Conservation (phyloP, 441 rosid genomes). For the Populus hybrid region DNA sequence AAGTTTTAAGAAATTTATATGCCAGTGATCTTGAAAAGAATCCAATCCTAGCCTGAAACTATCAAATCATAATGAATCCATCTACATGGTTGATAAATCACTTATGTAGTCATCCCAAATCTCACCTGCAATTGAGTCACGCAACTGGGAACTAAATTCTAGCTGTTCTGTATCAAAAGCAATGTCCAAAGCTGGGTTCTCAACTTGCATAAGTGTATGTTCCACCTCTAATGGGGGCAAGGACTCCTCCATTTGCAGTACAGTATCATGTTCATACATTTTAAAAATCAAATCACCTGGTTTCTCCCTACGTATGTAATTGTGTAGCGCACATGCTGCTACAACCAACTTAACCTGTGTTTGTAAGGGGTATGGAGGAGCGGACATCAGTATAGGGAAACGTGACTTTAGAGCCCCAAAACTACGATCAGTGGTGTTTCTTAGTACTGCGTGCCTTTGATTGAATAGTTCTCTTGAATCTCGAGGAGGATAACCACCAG, state of each 20-base stretch:
- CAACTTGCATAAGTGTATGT: constrained; percentile 32
- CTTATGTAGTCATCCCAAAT: constrained; percentile 69
- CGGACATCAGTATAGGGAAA: constrained; percentile 73
- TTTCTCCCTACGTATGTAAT: constrained; percentile 71
- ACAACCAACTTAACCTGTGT: constrained; percentile 89
- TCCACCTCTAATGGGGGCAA: constrained; percentile 37
- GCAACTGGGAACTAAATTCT: constrained; percentile 43
- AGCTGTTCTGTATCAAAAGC: constrained; percentile 41
- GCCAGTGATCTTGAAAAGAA: constrained; percentile 24
- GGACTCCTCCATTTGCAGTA: constrained; percentile 34
- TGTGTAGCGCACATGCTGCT: constrained; percentile 84
- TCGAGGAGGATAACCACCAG: constrained; percentile 46
- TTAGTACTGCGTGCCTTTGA: constrained; percentile 59
- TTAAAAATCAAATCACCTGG: constrained; percentile 72
- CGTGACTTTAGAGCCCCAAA: constrained; percentile 77
- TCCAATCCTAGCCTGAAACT: constrained; percentile 21
- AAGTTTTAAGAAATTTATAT: constrained; percentile 1
- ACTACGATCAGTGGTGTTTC: constrained; percentile 43
- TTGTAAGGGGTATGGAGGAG: constrained; percentile 89
- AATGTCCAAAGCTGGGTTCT: constrained; percentile 34
- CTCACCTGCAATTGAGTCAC: constrained; percentile 63
- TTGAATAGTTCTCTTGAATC: constrained; percentile 70
- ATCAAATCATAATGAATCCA: constrained; percentile 17
- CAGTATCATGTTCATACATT: constrained; percentile 44
- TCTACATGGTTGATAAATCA: constrained; percentile 46